These are phyloP conservation scores for Scalesia atractyloides DNA, from an alignment of 129 eudicot genomes.

Conservation along the genomic window DNA sequence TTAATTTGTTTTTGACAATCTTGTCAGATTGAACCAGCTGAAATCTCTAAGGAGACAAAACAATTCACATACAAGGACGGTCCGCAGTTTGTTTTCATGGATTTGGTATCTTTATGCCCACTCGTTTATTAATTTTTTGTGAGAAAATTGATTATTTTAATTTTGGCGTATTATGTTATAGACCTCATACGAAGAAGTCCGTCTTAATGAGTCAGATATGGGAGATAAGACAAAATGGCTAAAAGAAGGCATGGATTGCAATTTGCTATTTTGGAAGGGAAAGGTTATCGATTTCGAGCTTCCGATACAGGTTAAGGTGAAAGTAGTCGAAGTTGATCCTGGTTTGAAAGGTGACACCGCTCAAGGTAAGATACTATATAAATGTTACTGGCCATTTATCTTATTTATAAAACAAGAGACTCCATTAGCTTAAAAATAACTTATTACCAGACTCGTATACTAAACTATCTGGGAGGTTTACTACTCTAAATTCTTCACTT, in stretches of 20 bases:
- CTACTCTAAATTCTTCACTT: too few relatives aligned
- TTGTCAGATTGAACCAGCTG: constrained; percentile 66
- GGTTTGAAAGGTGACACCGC: constrained; percentile 86
- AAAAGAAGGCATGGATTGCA: constrained; percentile 99
- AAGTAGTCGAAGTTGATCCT: constrained; percentile 74
- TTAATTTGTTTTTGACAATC: neutral
- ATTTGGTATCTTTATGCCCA: constrained; percentile 46
- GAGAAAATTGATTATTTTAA: neutral
- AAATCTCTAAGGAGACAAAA: constrained; percentile 80
- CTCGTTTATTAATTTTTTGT: neutral
- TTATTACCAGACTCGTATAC: too few relatives aligned
- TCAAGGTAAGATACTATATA: constrained; percentile 53
- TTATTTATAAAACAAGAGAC: neutral
- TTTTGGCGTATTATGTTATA: constrained; percentile 24
- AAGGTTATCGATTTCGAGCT: constrained; percentile 91
- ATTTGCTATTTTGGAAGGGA: constrained; percentile 83
- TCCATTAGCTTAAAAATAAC: too few relatives aligned
- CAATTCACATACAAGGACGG: constrained; percentile 94
- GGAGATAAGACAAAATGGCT: constrained; percentile 87
- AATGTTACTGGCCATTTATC: neutral
- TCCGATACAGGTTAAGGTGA: constrained; percentile 76
- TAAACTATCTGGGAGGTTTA: too few relatives aligned
- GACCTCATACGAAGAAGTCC: constrained; percentile 82
- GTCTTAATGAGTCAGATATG: constrained; percentile 77
- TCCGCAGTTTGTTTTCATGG: constrained; percentile 93